A percentile compares a stretch with the other conserved stretches of the same genome.
Conservation (phyloP, 2,329 filamentous ascomycete genomes). For the Thermoascus crustaceus region DNA sequence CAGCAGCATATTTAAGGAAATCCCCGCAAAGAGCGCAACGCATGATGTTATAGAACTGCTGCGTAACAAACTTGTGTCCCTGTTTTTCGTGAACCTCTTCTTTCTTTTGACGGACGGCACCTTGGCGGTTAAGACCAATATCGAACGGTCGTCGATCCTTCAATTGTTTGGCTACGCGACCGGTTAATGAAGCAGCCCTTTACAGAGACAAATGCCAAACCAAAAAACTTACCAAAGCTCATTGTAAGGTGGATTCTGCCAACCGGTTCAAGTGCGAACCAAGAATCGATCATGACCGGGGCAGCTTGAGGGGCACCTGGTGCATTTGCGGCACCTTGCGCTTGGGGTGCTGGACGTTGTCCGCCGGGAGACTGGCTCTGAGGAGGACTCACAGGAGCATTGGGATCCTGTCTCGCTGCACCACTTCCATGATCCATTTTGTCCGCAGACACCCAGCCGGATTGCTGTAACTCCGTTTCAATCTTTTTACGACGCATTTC, state of each 20-base stretch:
- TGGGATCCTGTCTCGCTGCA: conserved; percentile 43
- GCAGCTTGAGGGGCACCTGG: conserved; percentile 23
- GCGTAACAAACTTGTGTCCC: conserved; percentile 96
- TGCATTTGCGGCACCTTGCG: conserved; percentile 22
- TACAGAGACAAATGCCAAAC: background rate
- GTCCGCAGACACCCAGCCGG: conserved; percentile 95
- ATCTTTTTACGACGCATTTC: conserved; percentile 97
- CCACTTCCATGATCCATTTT: conserved; percentile 65
- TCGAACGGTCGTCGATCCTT: conserved; percentile 77
- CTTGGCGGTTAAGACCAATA: conserved; percentile 84
- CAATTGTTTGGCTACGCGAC: conserved; percentile 62
- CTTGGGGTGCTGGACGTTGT: conserved; percentile 16
- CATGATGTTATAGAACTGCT: conserved; percentile 99
- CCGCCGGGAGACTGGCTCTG: conserved; percentile 18
- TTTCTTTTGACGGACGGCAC: conserved; percentile 93
- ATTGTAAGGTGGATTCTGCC: conserved; percentile 86
- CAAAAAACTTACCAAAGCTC: conserved; percentile 57
- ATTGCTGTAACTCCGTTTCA: conserved; percentile 87
- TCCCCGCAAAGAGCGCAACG: conserved; percentile 95
- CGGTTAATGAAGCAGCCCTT: conserved; percentile 12
- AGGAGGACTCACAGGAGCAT: conserved; percentile 41
- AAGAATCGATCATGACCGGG: conserved; percentile 63
- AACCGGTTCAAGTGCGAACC: conserved; percentile 94
- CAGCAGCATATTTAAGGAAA: conserved; percentile 95
- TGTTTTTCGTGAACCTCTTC: conserved; percentile 98